Base-by-base conservation (phyloP, 2,329 filamentous ascomycete species). In the Volutella citrinella region DNA sequence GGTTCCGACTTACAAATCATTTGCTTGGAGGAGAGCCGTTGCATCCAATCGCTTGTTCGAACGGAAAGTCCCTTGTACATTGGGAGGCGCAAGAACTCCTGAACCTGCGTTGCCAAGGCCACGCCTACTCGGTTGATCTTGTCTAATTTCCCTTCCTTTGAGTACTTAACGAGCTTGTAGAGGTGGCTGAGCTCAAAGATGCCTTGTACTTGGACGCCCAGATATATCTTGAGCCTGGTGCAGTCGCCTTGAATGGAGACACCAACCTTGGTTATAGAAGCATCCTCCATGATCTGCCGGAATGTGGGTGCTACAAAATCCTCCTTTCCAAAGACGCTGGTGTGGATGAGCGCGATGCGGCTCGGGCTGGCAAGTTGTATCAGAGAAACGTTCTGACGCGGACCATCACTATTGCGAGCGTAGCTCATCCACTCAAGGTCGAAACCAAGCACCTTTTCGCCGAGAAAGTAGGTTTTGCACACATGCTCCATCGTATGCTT, bases 111-210 rank as follows among this genome's bases (percentile, higher is more conserved):
- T 2, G 82, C 80, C 30, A 96, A 64, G 4, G 74, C 69, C 9
- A 91, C 80, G 6, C 80, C 63, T 31, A 57, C 70, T 52, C 79
- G 86, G 58, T 87, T 84, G 53, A 91, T 77, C 12, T 72, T 57
- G 4, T 68, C 56, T 5, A 67, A 71, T 22, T 77, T 64, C 6
- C 66, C 64, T 34, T 59, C 59, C 16, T 66, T 61, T 0, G 76
- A 78, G 54, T 79, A 82, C 41, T 81, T 88, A 43, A 95, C 76
- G 10, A 95, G 65, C 46, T 79, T 86, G 60, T 90, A 83, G 16
- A 95, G 63, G 54, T 95, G 84, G 56, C 85, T 91, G 7, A 95
- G 70, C 61, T 96, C 90, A 41, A 95, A 77, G 5, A 87, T 65
- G 1, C 85, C 85, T 30, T 68, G 72, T 2, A 80, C 68, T 1